phyloP scores from a whole-genome alignment of 2,329 filamentous ascomycete genomes.

The Phyllosticta citribraziliensis region DNA sequence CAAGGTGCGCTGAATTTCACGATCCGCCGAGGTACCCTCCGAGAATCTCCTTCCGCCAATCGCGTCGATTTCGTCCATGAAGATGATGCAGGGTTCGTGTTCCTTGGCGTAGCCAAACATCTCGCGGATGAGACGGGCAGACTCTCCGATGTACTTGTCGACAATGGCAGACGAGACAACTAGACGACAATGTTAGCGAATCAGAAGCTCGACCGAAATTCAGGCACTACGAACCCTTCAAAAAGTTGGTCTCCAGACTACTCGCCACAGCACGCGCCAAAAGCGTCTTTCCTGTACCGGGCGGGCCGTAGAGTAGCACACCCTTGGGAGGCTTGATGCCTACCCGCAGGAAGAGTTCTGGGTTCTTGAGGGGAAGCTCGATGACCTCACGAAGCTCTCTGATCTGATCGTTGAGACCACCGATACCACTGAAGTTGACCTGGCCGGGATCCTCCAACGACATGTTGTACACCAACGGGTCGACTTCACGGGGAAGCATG shows the following conservation, averaged over 20 bases:
- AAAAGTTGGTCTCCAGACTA: conserved; percentile 93
- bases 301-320: conserved; percentile 89
- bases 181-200: conserved; percentile 30
- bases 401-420: conserved; percentile 96
- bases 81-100: conserved; percentile 98
- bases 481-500: conserved; percentile 96
- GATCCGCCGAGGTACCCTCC: conserved; percentile 92
- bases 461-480: conserved; percentile 99
- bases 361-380: conserved; percentile 95
- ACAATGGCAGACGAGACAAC: conserved; percentile 98
- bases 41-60: conserved; percentile 95
- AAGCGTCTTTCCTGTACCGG: conserved; percentile 93
- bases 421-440: conserved; percentile 95
- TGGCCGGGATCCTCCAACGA: conserved; percentile 95
- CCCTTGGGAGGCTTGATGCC: conserved; percentile 99
- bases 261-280: conserved; percentile 91
- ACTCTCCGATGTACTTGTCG: conserved; percentile 99
- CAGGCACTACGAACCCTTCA: conserved; percentile 63
- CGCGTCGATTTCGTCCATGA: conserved; percentile 99
- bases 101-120: conserved; percentile 99
- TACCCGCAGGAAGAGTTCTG: conserved; percentile 90
- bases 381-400: conserved; percentile 95
- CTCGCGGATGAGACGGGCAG: conserved; percentile 89
- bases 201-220: conserved; percentile 14
- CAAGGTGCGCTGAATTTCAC: conserved; percentile 94